These are phyloP conservation scores for Fonsecaea pugnacius DNA, from an alignment of 2,329 filamentous ascomycete genomes.

Conservation along the genomic window DNA sequence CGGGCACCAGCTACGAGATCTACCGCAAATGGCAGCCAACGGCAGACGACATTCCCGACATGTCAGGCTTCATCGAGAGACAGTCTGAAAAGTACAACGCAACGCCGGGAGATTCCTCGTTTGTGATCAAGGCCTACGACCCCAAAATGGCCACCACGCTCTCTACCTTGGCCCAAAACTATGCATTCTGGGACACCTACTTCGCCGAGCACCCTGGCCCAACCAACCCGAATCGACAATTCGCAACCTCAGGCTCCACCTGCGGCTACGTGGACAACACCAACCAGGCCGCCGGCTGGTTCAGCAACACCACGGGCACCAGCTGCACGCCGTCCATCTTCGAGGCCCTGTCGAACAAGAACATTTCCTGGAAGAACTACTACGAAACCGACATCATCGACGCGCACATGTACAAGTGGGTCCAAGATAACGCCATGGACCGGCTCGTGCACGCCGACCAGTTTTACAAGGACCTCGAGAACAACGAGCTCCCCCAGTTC, in stretches of 20 bases:
- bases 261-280: conserved; percentile 31
- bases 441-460: conserved; percentile 38
- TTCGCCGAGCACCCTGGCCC: conserved; percentile 29
- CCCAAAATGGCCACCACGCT: conserved; percentile 20
- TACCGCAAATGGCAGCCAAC: conserved; percentile 32
- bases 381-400: conserved; percentile 32
- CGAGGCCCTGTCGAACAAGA: conserved; percentile 27
- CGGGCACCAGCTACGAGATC: conserved; percentile 31
- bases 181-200: conserved; percentile 30
- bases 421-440: conserved; percentile 32
- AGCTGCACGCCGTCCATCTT: conserved; percentile 25
- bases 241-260: conserved; percentile 25
- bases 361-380: conserved; percentile 33
- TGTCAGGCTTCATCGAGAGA: conserved; percentile 32
- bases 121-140: conserved; percentile 31
- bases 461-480: conserved; percentile 70
- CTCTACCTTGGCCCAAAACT: conserved; percentile 26
- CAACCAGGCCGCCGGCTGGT: conserved; percentile 26
- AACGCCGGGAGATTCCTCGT: conserved; percentile 28
- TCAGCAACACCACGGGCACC: conserved; percentile 26
- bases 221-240: conserved; percentile 29
- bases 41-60: conserved; percentile 23
- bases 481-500: conserved; percentile 70
- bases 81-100: conserved; percentile 31
- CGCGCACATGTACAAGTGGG: conserved; percentile 31